Conservation (phyloP, 495 filamentous ascomycete genomes). For the Penicillium ucsense region DNA sequence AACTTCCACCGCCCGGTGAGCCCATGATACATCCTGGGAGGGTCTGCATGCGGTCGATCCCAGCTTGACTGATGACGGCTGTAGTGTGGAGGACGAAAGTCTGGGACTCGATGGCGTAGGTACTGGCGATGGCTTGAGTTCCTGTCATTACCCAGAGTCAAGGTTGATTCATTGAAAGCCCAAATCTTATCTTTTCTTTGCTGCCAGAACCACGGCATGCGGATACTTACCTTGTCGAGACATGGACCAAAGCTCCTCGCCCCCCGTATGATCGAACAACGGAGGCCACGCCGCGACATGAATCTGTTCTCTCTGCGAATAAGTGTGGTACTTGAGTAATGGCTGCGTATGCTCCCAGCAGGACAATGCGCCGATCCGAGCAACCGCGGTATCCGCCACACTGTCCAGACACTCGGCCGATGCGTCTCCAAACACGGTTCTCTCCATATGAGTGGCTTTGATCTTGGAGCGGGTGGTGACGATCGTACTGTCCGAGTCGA, state of each 20-base stretch:
- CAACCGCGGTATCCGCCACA: conserved; percentile 35
- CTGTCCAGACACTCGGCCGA: conserved; percentile 28
- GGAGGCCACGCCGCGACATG: conserved; percentile 53
- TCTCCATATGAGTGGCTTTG: conserved; percentile 55
- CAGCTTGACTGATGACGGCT: conserved; percentile 7
- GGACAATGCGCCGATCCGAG: conserved; percentile 36
- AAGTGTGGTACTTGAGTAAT: conserved; percentile 49
- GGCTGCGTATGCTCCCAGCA: conserved; percentile 56
- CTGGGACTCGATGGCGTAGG: conserved; percentile 18
- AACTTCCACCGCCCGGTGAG: conserved; percentile 20
- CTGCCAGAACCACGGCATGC: not conserved
- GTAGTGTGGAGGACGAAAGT: conserved; percentile 13
- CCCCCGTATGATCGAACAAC: conserved; percentile 16
- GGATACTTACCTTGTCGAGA: conserved; percentile 23
- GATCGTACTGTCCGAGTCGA: conserved; percentile 36
- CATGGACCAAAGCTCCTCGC: conserved; percentile 23
- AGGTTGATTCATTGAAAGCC: too few species aligned
- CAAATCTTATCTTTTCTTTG: too few species aligned
- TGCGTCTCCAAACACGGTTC: conserved; percentile 50
- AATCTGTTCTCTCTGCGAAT: conserved; percentile 39
- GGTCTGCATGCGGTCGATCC: conserved; percentile 18
- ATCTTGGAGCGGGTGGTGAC: conserved; percentile 41
- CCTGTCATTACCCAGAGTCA: not conserved
- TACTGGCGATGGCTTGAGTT: conserved; percentile 3
- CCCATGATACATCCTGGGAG: conserved; percentile 11